Base-by-base conservation (phyloP, 176 grass and related monocot species). In the Pharus latifolius region DNA sequence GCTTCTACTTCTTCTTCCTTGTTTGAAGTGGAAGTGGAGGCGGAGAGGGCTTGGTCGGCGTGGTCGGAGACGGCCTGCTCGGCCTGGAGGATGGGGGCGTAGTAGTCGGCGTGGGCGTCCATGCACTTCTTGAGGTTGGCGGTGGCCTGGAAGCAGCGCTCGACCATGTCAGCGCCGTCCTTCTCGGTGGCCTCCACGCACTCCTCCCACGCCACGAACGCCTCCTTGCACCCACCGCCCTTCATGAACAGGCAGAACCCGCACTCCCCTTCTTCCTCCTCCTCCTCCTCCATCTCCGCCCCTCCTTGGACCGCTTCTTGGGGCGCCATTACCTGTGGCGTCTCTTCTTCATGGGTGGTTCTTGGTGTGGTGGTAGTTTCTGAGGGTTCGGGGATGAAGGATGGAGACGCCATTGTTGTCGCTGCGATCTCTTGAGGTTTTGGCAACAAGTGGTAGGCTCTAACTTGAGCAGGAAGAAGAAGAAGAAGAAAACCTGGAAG, bases 191-290 rank as follows among this genome's bases (percentile, higher is more conserved):
- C 81, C 65, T 93, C 56, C 43, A 94, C 79, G 67, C 90, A 99
- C 32, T 94, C 63, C 87, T 91, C 82, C 90, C 95, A 93, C 32
- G 84, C 79, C 48, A 81, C 69, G 68, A 94, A 93, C 25, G 32
- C 53, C 2, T 94, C 95, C 76, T 75, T 78, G 90, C 90, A 94
- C 0, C 84, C 95, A 13, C 95, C 95, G 17, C 53, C 84, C 70
- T 99, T 99, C 95, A 99, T 99, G 79, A 73, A 99, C 38, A 99
- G 20, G 84, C 95, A 99, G 75, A 99, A 99, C 42, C 76, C 79
- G 63, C 95, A 99, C 84, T 99, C 95, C 7, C 43, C 87, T 54
- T 88, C 89, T 16, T 92, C 89, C 49, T 82, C 77, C 68, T 68
- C 82, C 2, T 37, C 69, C 22, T 16, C 79, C 6, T 12, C 11